Conservation (phyloP, 495 filamentous ascomycete species). For the Penicillium pulvis region DNA sequence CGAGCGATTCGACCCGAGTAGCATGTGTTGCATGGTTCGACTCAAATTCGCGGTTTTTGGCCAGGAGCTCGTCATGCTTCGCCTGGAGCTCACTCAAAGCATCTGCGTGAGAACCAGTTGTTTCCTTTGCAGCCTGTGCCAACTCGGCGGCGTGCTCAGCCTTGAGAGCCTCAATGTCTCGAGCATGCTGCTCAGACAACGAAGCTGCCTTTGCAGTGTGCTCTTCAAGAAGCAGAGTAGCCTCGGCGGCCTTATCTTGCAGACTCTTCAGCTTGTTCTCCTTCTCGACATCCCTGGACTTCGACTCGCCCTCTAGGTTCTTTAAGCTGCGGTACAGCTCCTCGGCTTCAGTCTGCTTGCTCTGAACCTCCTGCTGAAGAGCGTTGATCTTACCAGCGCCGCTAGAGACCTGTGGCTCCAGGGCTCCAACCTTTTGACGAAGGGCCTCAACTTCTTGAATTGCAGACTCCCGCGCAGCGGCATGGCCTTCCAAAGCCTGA, state of each 20-base stretch:
- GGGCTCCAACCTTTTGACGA: constrained; percentile 40
- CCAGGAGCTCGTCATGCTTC: constrained; percentile 42
- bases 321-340: constrained; percentile 39
- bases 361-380: constrained; percentile 43
- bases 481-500: constrained; percentile 37
- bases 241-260: constrained; percentile 39
- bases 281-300: constrained; percentile 41
- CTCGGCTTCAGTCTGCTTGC: constrained; percentile 43
- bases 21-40: constrained; percentile 38
- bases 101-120: constrained; percentile 35
- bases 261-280: constrained; percentile 35
- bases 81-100: constrained; percentile 40
- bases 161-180: constrained; percentile 35
- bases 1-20: constrained; percentile 36
- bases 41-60: constrained; percentile 38
- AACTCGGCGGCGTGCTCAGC: constrained; percentile 36
- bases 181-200: constrained; percentile 34
- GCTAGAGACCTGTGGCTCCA: constrained; percentile 42
- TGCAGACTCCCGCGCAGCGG: constrained; percentile 39
- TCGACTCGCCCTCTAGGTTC: constrained; percentile 36
- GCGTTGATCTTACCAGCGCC: constrained; percentile 43
- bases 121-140: constrained; percentile 29
- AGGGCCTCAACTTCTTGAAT: constrained; percentile 46
- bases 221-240: constrained; percentile 37
- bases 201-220: constrained; percentile 28